Evolutionary conservation across 805 yeast genomes (phyloP), one percentile per base, ranked within the genome.

Genomic region (Cyberlindnera euphorbiae): DNA sequence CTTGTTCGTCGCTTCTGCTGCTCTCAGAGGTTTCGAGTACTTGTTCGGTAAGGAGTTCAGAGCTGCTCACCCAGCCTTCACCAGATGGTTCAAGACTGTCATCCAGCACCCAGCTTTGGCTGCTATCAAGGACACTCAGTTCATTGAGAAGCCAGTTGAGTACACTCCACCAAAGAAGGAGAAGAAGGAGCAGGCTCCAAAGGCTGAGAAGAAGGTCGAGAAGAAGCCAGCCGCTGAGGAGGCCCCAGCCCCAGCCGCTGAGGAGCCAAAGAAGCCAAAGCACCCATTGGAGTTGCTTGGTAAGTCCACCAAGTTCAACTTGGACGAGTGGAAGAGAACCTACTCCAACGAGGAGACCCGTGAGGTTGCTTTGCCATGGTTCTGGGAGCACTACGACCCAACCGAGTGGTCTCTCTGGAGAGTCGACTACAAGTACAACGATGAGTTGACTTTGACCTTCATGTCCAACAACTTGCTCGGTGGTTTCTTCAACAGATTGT

Each of bases 341-440:
- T 90, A 93, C 82, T 88, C 97, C 48, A 93, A 90, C 77, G 90
- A 87, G 71, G 97, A 93, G 58, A 90, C 97, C 62, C 85, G 97
- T 71, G 81, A 78, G 62, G 79, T 67, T 51, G 95, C 97, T 50
- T 73, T 90, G 53, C 97, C 97, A 63, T 93, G 90, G 89, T 93
- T 90, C 89, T 93, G 96, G 96, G 83, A 82, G 64, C 80, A 83
- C 72, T 90, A 73, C 75, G 82, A 90, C 71, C 79, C 93, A 49
- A 73, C 78, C 49, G 97, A 90, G 69, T 90, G 89, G 87, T 89
- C 97, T 39, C 65, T 90, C 56, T 90, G 87, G 87, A 86, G 75
- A 75, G 95, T 89, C 57, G 94, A 79, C 63, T 90, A 83, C 89
- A 88, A 85, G 77, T 90, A 93, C 77, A 89, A 93, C 69, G 97